Evolutionary conservation across 2,329 filamentous ascomycete species (phyloP), one percentile per base, ranked within the genome.

Genomic region (Venturia pyrina): DNA sequence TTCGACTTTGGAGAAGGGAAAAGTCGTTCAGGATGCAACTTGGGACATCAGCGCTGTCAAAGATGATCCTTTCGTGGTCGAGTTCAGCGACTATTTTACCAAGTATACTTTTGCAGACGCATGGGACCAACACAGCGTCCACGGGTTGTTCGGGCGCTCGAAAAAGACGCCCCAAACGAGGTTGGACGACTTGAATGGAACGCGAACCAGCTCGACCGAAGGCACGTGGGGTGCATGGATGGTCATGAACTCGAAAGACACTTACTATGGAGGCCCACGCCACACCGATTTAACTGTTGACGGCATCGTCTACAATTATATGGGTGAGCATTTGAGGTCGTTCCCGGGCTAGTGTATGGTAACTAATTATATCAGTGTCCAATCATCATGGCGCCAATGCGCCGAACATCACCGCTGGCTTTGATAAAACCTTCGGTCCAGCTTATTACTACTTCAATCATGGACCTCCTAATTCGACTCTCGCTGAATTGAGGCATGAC

Each of bases 261-360:
- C 84, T 0, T 87, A 86, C 69, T 87, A 83, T 70, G 83, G 83
- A 11, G 86, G 85, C 0, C 85, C 85, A 0, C 74, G 84, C 3
- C 85, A 87, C 72, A 87, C 85, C 0, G 86, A 88, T 69, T 75
- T 88, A 7, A 81, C 81, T 0, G 86, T 88, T 0, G 86, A 88
- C 69, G 85, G 85, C 0, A 87, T 88, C 59, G 79, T 88, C 0
- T 87, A 88, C 72, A 87, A 88, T 70, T 88, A 88, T 70, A 81
- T 84, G 72, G 74, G 50, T 57, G 50, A 57, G 50, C 11, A 10
- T 4, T 8, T 19, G 11, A 10, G 28, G 5, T 32, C 24, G 24
- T 19, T 34, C 15, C 3, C 13, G 15, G 13, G 50, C 11, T 32
- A 10, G 21, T 37, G 5, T 57, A 11, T 11, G 11, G n/a, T 21